Conservation (phyloP, 345 rosid species). For the Corchorus olitorius region DNA sequence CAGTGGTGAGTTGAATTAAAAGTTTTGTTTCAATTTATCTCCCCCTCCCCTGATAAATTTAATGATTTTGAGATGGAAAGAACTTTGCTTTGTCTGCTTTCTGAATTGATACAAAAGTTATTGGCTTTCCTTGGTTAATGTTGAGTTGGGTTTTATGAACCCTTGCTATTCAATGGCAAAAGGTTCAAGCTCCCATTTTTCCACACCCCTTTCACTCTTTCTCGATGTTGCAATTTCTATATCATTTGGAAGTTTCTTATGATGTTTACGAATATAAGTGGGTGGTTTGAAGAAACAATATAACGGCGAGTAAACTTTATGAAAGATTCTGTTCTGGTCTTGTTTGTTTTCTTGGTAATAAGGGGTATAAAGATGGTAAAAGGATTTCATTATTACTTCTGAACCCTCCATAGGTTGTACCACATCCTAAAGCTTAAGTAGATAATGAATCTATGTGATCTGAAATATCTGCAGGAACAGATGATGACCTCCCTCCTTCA, state of each 20-base stretch:
- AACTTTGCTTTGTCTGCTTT: not conserved
- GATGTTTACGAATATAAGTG: not conserved
- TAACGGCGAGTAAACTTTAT: not conserved
- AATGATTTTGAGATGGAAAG: not conserved
- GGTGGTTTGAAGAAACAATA: not conserved
- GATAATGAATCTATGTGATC: constrained; percentile 10
- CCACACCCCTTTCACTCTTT: not conserved
- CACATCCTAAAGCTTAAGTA: not conserved
- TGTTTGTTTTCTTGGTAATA: not conserved
- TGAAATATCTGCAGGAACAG: constrained; percentile 71
- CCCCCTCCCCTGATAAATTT: not conserved
- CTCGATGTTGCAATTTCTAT: not conserved
- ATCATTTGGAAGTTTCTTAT: not conserved
- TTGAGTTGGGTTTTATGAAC: not conserved
- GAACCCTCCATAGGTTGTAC: not conserved
- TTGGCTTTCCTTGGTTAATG: not conserved
- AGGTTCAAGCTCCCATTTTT: not conserved
- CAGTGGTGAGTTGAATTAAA: constrained; percentile 54
- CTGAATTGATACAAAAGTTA: not conserved
- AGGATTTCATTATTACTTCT: not conserved
- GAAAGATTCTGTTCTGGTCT: not conserved
- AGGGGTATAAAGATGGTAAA: not conserved
- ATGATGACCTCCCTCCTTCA: constrained; percentile 96
- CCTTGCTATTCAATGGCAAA: not conserved
- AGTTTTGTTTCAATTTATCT: not conserved